phyloP scores from a whole-genome alignment of 768 basidiomycete genomes.

The Xerocomellus chrysenteron region DNA sequence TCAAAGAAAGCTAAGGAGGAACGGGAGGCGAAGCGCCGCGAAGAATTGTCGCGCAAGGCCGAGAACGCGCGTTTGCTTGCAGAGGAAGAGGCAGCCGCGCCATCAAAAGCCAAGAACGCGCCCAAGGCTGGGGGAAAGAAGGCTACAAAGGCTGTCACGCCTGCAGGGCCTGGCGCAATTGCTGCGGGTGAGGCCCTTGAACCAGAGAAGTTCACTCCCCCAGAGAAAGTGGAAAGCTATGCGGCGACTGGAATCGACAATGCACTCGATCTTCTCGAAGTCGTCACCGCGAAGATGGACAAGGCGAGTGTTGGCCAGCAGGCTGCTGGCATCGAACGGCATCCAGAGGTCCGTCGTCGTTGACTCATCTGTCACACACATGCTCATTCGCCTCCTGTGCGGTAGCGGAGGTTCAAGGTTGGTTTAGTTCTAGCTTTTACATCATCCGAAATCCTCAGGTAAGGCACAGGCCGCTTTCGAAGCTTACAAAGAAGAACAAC shows the following conservation, averaged over 20 bases:
- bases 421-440: not conserved
- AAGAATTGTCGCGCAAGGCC: slow-evolving; percentile 81
- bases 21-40: slow-evolving; percentile 76
- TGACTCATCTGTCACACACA: not conserved
- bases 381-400: slow-evolving; percentile 11
- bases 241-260: slow-evolving; percentile 88
- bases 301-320: slow-evolving; percentile 88
- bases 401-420: slow-evolving; percentile 87
- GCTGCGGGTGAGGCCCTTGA: slow-evolving; percentile 64
- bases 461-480: slow-evolving; percentile 73
- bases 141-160: slow-evolving; percentile 46
- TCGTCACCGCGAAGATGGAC: slow-evolving; percentile 90
- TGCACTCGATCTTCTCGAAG: slow-evolving; percentile 82
- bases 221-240: slow-evolving; percentile 61
- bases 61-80: slow-evolving; percentile 83
- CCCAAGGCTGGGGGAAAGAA: slow-evolving; percentile 67
- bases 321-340: slow-evolving; percentile 82
- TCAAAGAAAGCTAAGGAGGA: slow-evolving; percentile 66
- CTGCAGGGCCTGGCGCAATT: slow-evolving; percentile 83
- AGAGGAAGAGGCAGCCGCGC: slow-evolving; percentile 73
- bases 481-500: slow-evolving; percentile 83
- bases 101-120: slow-evolving; percentile 59
- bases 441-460: slow-evolving; percentile 3
- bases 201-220: slow-evolving; percentile 26
- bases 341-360: slow-evolving; percentile 77